Base-by-base conservation (phyloP, 495 filamentous ascomycete species). In the Saxophila tyrrhenica region DNA sequence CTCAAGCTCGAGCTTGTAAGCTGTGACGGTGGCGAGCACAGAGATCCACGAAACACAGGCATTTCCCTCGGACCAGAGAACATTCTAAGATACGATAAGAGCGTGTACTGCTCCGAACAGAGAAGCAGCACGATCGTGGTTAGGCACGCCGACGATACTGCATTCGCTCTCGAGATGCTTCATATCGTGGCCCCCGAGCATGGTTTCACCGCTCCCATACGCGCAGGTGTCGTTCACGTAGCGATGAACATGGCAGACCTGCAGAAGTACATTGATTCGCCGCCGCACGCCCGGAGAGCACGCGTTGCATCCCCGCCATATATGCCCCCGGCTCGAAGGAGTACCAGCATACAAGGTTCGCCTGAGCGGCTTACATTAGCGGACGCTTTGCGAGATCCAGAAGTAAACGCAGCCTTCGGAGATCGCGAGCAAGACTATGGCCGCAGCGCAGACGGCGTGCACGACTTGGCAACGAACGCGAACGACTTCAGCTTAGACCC, bases 201-300 rank as follows among this genome's bases (percentile, higher is more conserved):
- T 15, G 84, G 86, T 21, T 95, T 86, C 64, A 88, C 87, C 48
- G 81, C 85, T 56, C 87, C 89, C 49, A 83, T 95, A 46, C 86
- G 90, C 71, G 88, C 94, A 74, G 91, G 91, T 21, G 86, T 95
- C 82, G 79, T 97, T 5, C 95, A 96, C 64, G 77, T 96, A 38
- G 80, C 86, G 3, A 94, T 95, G 89, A 76, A 78, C 17, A 75
- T 78, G 13, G 78, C 90, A 54, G 85, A 91, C 51, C 73, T 94
- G 16, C 67, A 92, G 24, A 73, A 71, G 32, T 78, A 85, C 48
- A 91, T 89, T 5, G 79, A 59, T 54, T 56, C 51, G n/a, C 55
- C 51, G 24, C 3, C 25, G 3, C 29, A 45, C 21, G 51, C 45
- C 16, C 51, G 57, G 2, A 49, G 39, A 13, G 2, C 11, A 2